A percentile compares a stretch with the other conserved stretches of the same genome.
phyloP scores from a whole-genome alignment of 257 asterid genomes.

The Lavandula angustifolia region DNA sequence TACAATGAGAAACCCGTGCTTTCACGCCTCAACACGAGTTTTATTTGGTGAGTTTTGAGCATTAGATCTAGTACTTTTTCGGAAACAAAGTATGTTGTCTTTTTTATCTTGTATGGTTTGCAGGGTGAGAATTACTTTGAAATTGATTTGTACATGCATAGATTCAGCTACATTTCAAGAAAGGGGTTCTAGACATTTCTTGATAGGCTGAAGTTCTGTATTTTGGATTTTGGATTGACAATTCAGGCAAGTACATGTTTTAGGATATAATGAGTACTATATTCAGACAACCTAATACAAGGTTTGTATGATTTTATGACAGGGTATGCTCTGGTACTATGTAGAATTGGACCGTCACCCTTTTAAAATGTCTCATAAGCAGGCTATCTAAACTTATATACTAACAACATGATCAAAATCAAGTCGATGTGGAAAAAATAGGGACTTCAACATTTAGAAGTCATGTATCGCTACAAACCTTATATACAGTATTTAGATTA shows the following conservation, averaged over 20 bases:
- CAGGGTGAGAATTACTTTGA: slow-evolving; percentile 92
- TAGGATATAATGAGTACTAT: neutral
- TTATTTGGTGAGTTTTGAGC: slow-evolving; percentile 47
- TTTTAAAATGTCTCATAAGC: no score
- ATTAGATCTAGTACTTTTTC: neutral
- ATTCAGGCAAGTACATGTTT: slow-evolving; percentile 68
- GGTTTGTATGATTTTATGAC: slow-evolving; percentile 31
- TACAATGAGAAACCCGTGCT: slow-evolving; percentile 97
- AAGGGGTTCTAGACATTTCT: slow-evolving; percentile 86
- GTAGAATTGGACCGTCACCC: no score
- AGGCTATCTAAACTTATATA: no score
- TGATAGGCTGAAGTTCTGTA: slow-evolving; percentile 77
- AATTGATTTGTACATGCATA: slow-evolving; percentile 94
- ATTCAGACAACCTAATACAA: neutral
- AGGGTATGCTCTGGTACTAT: slow-evolving; percentile 48
- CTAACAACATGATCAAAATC: no score
- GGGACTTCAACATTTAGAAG: no score
- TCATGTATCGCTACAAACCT: no score
- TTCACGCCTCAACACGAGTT: slow-evolving; percentile 98
- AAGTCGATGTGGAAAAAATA: no score
- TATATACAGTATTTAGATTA: no score
- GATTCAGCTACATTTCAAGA: slow-evolving; percentile 92
- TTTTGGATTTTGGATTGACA: slow-evolving; percentile 89
- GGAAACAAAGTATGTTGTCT: no score
- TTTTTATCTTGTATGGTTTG: slow-evolving; percentile 12